Evolutionary conservation across 2,329 filamentous ascomycete genomes (phyloP).

Genomic region (Aspergillus sp.): DNA sequence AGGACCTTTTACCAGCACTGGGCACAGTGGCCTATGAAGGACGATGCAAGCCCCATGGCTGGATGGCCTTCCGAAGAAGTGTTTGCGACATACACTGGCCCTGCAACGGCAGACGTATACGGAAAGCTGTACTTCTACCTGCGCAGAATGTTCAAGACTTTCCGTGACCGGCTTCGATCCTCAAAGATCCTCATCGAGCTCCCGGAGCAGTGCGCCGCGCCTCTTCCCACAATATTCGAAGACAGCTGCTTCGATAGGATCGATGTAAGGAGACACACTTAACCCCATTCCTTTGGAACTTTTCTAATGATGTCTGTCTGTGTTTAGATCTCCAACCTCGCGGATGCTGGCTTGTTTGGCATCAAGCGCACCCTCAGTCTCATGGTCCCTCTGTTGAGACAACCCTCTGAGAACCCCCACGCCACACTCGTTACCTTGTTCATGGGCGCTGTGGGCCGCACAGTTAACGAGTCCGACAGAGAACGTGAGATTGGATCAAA

Average conservation of each 20-base stretch:
- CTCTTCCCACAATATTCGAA: conserved; percentile 20
- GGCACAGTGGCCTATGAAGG: conserved; percentile 41
- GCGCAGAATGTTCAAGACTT: conserved; percentile 27
- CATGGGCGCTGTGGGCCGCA: conserved; percentile 34
- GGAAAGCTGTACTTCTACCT: conserved; percentile 41
- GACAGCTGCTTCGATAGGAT: conserved; percentile 36
- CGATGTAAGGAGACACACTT: conserved; percentile 30
- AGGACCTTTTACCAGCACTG: conserved; percentile 44
- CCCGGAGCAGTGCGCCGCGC: conserved; percentile 14
- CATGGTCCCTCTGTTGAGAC: conserved; percentile 37
- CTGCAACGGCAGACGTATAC: conserved; percentile 39
- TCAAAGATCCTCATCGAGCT: too few species aligned
- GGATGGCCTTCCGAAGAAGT: conserved; percentile 39
- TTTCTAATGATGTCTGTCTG: not conserved
- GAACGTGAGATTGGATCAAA: too few species aligned
- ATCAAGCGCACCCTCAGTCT: conserved; percentile 19
- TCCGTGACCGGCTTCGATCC: conserved; percentile 26
- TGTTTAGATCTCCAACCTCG: conserved; percentile 42
- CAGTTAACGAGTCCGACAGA: not conserved
- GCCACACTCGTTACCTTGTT: conserved; percentile 46
- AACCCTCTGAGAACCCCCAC: conserved; percentile 32
- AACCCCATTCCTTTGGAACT: not conserved
- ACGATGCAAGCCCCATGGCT: conserved; percentile 35
- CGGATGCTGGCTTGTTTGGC: conserved; percentile 37
- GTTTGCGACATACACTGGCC: conserved; percentile 7